Base-by-base conservation (phyloP, 768 basidiomycete genomes). In the Rhizopogon vesiculosus region DNA sequence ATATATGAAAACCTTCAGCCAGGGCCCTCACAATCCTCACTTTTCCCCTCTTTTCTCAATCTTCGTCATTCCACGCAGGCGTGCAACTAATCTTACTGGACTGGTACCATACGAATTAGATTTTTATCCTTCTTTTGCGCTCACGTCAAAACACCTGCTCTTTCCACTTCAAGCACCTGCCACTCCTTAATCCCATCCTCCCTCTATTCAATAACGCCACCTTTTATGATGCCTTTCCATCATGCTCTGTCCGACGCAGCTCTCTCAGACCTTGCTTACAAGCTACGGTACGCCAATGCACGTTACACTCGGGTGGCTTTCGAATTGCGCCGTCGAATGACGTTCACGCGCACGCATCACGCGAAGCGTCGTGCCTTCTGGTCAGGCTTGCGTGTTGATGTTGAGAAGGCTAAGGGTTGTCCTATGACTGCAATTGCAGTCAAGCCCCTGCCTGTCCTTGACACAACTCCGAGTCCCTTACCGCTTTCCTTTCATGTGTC, bases 371-470 rank as follows among this genome's bases (percentile, higher is more conserved):
- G 70, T 25, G 84, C 84, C 4, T 60, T 56, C 12, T 56, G 56
- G 13, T 73, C 78, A n/a, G 72, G 76, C 29, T 78, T 85, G 35
- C 60, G 56, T 6, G 68, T 86, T 46, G 72, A 79, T 66, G 73
- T 77, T 25, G 59, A 63, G 15, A 69, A 64, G 25, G 81, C 83
- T 1, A 64, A 69, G 40, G 62, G 63, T 16, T 78, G 77, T 52
- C 73, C 77, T 5, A 69, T 66, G 12, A 63, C 57, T 35, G 59
- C 66, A 7, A 70, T 84, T 54, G 78, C 80, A 54, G 59, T 62
- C 3, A 33, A 69, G 35, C 78, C 78, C 55, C 64, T 75, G 9
- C 72, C 73, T 13, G 63, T 76, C 33, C 58, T 73, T 22, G 76
- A 76, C 48, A 56, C 61, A n/a, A 53, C 63, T 29, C 55, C 45